Conservation (phyloP, 1,139 yeast species). For the Debaryomyces fabryi region DNA sequence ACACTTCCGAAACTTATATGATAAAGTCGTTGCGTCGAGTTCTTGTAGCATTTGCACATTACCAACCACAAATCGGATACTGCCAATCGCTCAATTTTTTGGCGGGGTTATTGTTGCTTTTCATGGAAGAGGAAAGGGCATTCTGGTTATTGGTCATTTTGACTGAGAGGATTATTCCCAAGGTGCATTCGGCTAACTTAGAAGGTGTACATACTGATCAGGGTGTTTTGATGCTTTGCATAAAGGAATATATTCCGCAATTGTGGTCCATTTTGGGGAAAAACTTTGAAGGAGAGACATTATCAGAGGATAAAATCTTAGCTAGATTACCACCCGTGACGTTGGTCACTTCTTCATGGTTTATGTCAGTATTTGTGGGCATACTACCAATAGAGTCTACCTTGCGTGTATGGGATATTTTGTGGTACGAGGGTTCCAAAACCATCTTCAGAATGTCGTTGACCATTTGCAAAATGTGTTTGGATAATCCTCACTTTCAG, state of each 20-base stretch:
- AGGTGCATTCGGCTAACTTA: conserved; percentile 84
- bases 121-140: conserved; percentile 85
- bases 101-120: conserved; percentile 79
- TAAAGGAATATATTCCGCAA: conserved; percentile 80
- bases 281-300: conserved; percentile 43
- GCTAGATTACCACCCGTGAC: conserved; percentile 86
- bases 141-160: conserved; percentile 96
- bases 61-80: conserved; percentile 90
- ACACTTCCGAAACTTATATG: conserved; percentile 50
- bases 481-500: conserved; percentile 55
- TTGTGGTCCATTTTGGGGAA: conserved; percentile 65
- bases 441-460: conserved; percentile 81
- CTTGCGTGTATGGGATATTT: conserved; percentile 89
- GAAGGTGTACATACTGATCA: conserved; percentile 97
- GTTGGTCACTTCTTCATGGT: conserved; percentile 95
- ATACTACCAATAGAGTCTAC: conserved; percentile 85
- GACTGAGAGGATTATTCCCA: conserved; percentile 84
- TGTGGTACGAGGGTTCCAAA: conserved; percentile 91
- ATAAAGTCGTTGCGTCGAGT: conserved; percentile 78
- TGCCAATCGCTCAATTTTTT: conserved; percentile 93
- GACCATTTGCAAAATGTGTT: conserved; percentile 78
- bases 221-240: conserved; percentile 87
- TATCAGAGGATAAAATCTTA: conserved; percentile 63
- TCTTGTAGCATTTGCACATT: conserved; percentile 78
- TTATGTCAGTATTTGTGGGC: conserved; percentile 93